Base-by-base conservation (phyloP, 2,329 filamentous ascomycete species). In the Coniochaeta pulveracea region DNA sequence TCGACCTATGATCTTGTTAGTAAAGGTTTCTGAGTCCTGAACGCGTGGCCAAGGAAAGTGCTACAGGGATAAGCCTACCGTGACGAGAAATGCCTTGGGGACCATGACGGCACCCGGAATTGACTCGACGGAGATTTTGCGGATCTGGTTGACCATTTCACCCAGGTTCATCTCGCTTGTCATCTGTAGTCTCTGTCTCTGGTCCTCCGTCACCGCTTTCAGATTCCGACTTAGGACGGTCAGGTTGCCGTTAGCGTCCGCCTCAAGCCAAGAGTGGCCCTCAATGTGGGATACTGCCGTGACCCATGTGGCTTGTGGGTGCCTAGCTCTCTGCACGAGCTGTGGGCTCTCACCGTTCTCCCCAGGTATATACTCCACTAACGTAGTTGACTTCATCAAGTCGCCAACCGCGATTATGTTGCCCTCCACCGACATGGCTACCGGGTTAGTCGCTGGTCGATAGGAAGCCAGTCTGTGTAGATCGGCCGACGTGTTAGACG, bases 141-240 rank as follows among this genome's bases (percentile, higher is more conserved):
- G 72, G 35, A 96, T 93, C 19, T 76, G 72, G 50, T 98, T 98
- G 35, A 96, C 85, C 72, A 91, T 85, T 54, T 98, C 89, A 1
- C 91, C 88, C 8, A 98, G 64, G 27, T 80, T 76, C 41, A 96
- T 75, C 55, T 95, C 88, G 38, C 81, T 80, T 1, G 75, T 84
- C 5, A 86, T 66, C 26, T 84, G 70, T 43, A 96, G 59, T 18
- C 76, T 67, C 32, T 69, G 69, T 38, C 69, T 72, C 45, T 94
- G 85, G 34, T 91, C 79, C 2, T 72, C 68, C 0, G 78, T 85
- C 1, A 85, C 77, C 0, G 82, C 85, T 3, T 77, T 66, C 3
- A 63, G 48, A 44, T 95, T 88, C 23, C 77, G 72, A 33, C 75
- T 67, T n/a, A 96, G 61, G 3, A 95, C 76, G 35, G 88, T 63